These are phyloP conservation scores for Fistulinella staudtii DNA, from an alignment of 1,284 basidiomycete genomes.

Conservation along the genomic window DNA sequence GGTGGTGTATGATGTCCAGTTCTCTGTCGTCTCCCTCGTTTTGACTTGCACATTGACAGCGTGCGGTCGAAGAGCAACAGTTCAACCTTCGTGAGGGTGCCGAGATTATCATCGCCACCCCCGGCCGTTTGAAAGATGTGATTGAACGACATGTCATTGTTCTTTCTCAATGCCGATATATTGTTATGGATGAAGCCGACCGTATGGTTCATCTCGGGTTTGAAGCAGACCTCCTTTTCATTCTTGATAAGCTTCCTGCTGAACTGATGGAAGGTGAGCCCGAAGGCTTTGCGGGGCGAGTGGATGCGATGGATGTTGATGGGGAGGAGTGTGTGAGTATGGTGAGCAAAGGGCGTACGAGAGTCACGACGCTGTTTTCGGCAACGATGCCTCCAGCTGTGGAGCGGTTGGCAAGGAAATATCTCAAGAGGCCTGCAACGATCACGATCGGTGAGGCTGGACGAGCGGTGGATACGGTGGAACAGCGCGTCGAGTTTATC, in stretches of 20 bases:
- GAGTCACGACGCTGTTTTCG: constrained; percentile 92
- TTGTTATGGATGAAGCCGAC: constrained; percentile 99
- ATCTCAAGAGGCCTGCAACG: constrained; percentile 86
- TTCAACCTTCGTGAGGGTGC: constrained; percentile 94
- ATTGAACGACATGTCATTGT: constrained; percentile 95
- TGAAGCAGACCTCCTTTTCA: constrained; percentile 91
- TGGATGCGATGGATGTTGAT: constrained; percentile 54
- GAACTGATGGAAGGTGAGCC: constrained; percentile 83
- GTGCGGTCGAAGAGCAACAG: constrained; percentile 93
- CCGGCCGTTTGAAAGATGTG: constrained; percentile 96
- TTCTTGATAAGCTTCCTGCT: constrained; percentile 87
- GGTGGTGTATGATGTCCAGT: constrained; percentile 70
- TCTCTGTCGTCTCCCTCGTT: background rate
- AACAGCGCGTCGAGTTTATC: constrained; percentile 94
- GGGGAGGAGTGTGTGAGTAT: constrained; percentile 39
- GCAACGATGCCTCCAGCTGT: constrained; percentile 98
- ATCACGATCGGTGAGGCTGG: constrained; percentile 98
- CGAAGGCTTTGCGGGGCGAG: constrained; percentile 38
- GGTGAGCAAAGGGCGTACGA: constrained; percentile 69
- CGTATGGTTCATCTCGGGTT: constrained; percentile 98
- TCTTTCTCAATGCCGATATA: constrained; percentile 93
- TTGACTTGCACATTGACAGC: constrained; percentile 38
- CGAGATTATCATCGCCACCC: constrained; percentile 97
- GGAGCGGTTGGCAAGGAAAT: constrained; percentile 91
- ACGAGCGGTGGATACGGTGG: constrained; percentile 95